phyloP scores from a whole-genome alignment of 257 asterid genomes.

The Catharanthus roseus region DNA sequence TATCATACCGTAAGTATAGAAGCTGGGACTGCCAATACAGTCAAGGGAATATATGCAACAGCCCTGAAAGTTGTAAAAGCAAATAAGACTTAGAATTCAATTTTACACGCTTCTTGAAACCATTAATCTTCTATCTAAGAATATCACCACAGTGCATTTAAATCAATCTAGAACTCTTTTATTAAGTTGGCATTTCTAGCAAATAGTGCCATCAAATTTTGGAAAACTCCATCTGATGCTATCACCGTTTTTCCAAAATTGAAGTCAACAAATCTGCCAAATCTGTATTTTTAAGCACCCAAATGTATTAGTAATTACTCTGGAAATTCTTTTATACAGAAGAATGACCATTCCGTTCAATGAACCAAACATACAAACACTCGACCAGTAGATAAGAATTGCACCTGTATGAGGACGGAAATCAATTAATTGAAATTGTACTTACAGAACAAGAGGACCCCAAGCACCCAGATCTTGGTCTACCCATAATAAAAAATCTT shows the following conservation, averaged over 20 bases:
- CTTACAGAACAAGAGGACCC: conserved; percentile 99
- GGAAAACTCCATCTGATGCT: neutral
- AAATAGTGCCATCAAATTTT: neutral
- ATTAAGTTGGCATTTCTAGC: neutral
- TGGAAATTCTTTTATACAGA: neutral
- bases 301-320: neutral
- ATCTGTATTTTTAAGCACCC: neutral
- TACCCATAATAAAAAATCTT: conserved; percentile 85
- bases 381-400: neutral
- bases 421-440: conserved; percentile 18
- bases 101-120: neutral
- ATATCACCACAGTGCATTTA: neutral
- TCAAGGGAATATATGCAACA: conserved; percentile 86
- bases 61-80: conserved; percentile 54
- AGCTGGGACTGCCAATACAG: conserved; percentile 96
- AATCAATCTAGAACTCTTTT: neutral
- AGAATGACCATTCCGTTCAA: neutral
- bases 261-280: neutral
- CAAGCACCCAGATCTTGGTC: conserved; percentile 96
- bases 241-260: neutral
- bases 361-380: neutral
- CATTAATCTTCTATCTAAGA: neutral
- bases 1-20: conserved; percentile 77
- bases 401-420: too few species aligned
- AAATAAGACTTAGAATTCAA: conserved; percentile 11